phyloP scores from a whole-genome alignment of 2,329 filamentous ascomycete genomes.

The Paraconiothyrium sp. region DNA sequence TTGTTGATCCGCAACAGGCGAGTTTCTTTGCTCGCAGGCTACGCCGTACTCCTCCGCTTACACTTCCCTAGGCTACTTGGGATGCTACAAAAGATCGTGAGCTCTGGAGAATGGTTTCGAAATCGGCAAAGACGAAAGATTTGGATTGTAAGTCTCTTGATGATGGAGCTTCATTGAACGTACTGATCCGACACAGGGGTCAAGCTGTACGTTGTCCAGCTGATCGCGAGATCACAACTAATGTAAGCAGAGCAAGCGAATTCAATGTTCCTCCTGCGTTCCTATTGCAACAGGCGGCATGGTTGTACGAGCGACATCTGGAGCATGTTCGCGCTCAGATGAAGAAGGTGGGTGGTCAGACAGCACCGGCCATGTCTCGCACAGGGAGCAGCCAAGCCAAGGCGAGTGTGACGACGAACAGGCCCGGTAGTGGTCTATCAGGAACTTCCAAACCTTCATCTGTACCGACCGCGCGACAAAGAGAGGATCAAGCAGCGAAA shows the following conservation, averaged over 20 bases:
- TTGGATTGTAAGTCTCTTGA: constrained; percentile 75
- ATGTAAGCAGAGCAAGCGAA: constrained; percentile 64
- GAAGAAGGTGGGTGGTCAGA: constrained; percentile 73
- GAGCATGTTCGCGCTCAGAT: constrained; percentile 92
- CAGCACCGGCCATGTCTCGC: constrained; percentile 67
- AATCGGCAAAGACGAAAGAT: constrained; percentile 78
- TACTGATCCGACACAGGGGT: constrained; percentile 66
- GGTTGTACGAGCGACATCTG: constrained; percentile 90
- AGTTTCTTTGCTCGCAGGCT: constrained; percentile 35
- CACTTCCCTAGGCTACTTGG: constrained; percentile 77
- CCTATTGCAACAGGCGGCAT: constrained; percentile 90
- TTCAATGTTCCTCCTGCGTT: constrained; percentile 91
- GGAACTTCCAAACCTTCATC: constrained; percentile 58
- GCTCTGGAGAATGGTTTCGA: constrained; percentile 89
- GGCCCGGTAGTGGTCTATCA: constrained; percentile 58
- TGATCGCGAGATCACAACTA: neutral
- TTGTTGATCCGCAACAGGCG: constrained; percentile 89
- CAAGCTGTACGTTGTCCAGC: constrained; percentile 67
- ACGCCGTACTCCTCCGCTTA: neutral
- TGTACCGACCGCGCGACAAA: constrained; percentile 64
- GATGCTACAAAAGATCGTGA: constrained; percentile 84
- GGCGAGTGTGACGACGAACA: constrained; percentile 59
- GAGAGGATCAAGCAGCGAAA: constrained; percentile 64
- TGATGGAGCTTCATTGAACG: constrained; percentile 16
- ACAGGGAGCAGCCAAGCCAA: constrained; percentile 52